Base-by-base conservation (phyloP, 768 basidiomycete species). In the Amyloporia xantha region DNA sequence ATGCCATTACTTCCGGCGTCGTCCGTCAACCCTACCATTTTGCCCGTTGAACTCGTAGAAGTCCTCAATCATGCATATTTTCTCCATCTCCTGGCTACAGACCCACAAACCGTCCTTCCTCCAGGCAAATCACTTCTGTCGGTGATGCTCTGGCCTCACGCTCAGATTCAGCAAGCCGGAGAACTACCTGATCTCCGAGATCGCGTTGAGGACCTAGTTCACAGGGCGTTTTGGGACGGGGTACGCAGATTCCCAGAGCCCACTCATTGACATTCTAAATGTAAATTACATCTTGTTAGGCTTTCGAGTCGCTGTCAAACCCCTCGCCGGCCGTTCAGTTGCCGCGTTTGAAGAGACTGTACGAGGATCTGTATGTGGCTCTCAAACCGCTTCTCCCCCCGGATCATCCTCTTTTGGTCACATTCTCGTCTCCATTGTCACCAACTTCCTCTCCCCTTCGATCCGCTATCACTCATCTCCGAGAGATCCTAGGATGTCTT, bases 191-290 rank as follows among this genome's bases (percentile, higher is more conserved):
- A 68, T 11, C 63, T 76, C 35, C 76, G 79, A 11, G 72, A 74
- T 49, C 70, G 73, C 50, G 77, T 78, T 5, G 66, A 65, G 37
- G 67, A 68, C 48, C 52, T 71, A 5, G 74, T 78, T 11, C 81
- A 84, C 60, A 69, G 67, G 42, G 84, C 82, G 3, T 89, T 89
- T 61, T 89, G 86, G 86, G 78, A 81, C 36, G 77, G 84, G 73
- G 86, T 86, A 56, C 59, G 73, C 49, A 5, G 49, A 36, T 45
- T 54, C 41, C 10, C 43, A 35, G 9, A 35, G 33, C 33, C 10
- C 33, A 10, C 33, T 9, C 9, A 35, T 27, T n/a, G n/a, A n/a
- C n/a, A n/a, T n/a, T 30, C 5, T 3, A 19, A 26, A 17, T 7
- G 9, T n/a, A 10, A 24, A 24, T 11, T 9, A 21, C 9, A 42